Percentiles rank a stretch among this genome's conserved stretches.
Evolutionary conservation across 345 rosid species (phyloP).

Genomic region (Syzygium oleosum): DNA sequence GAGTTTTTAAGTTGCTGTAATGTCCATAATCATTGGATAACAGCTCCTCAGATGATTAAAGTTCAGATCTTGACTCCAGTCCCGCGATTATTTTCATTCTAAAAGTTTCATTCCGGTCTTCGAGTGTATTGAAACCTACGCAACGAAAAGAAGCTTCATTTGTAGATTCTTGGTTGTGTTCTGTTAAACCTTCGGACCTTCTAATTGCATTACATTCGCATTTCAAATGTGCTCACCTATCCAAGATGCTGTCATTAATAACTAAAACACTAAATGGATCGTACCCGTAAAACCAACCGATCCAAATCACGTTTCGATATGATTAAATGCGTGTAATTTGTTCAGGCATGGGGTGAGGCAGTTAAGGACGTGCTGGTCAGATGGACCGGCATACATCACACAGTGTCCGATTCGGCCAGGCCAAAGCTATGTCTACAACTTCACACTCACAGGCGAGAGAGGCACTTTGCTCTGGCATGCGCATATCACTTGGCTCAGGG

Average conservation of each 20-base stretch:
- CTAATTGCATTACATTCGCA: not conserved
- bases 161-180: not conserved
- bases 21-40: not conserved
- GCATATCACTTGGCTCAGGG: conserved; percentile 68
- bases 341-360: conserved; percentile 76
- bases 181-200: not conserved
- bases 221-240: not conserved
- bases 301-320: too few species aligned
- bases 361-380: conserved; percentile 60
- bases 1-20: not conserved
- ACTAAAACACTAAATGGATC: too few species aligned
- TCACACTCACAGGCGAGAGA: conserved; percentile 63
- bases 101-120: not conserved
- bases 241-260: not conserved
- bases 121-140: not conserved
- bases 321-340: not conserved
- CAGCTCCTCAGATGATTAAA: not conserved
- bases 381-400: conserved; percentile 69
- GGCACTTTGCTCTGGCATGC: conserved; percentile 81
- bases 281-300: too few species aligned
- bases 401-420: conserved; percentile 66
- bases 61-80: not conserved
- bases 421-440: conserved; percentile 47
- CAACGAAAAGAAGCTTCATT: not conserved
- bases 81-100: not conserved